phyloP scores from a whole-genome alignment of 176 grass and related monocot species.

The Lolium perenne region DNA sequence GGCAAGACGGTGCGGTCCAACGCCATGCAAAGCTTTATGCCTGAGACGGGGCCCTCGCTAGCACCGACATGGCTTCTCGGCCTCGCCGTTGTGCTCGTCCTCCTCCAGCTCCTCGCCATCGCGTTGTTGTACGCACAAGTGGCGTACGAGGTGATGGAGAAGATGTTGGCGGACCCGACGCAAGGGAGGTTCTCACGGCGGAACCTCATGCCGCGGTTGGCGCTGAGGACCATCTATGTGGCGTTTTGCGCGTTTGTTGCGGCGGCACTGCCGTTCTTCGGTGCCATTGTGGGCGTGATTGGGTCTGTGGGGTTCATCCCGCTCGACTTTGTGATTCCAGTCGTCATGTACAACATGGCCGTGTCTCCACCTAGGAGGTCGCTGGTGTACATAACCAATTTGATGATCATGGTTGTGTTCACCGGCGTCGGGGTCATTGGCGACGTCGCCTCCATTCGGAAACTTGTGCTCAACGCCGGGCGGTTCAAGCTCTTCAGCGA shows the following conservation, averaged over 20 bases:
- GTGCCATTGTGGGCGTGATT: conserved; percentile 73
- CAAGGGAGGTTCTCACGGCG: conserved; percentile 62
- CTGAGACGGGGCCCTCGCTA: conserved; percentile 60
- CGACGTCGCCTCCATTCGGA: conserved; percentile 73
- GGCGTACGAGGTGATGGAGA: conserved; percentile 88
- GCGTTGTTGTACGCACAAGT: conserved; percentile 77
- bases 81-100: conserved; percentile 68
- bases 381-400: conserved; percentile 50
- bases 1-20: conserved; percentile 78
- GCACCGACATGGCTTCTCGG: conserved; percentile 85
- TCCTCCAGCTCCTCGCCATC: conserved; percentile 90
- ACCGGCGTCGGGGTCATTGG: conserved; percentile 71
- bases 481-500: conserved; percentile 89
- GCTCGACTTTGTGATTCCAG: conserved; percentile 76
- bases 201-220: conserved; percentile 66
- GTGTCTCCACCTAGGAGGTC: conserved; percentile 51
- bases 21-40: conserved; percentile 78
- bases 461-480: conserved; percentile 69
- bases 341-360: conserved; percentile 80
- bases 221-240: conserved; percentile 62
- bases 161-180: conserved; percentile 53
- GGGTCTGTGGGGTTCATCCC: conserved; percentile 76
- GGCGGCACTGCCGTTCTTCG: conserved; percentile 86
- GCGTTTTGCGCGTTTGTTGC: conserved; percentile 60
- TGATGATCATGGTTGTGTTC: conserved; percentile 76